phyloP scores from a whole-genome alignment of 768 basidiomycete species.

The Leccinellum albellum region DNA sequence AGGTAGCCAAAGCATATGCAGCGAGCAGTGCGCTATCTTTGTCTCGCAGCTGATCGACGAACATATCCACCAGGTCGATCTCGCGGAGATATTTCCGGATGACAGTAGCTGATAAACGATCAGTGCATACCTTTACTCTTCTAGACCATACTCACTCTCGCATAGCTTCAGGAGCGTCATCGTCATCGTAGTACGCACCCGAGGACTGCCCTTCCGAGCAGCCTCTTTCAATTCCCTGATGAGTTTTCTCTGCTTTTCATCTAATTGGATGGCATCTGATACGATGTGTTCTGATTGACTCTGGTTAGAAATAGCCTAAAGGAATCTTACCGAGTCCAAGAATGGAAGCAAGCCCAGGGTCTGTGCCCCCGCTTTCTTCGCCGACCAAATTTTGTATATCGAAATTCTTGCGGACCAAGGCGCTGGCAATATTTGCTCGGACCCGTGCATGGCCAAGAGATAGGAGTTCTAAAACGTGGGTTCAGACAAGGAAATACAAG shows the following conservation, averaged over 20 bases:
- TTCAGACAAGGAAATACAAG: not conserved
- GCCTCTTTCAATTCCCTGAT: not conserved
- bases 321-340: not conserved
- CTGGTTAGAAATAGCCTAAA: too few species aligned
- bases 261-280: not conserved
- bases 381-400: not conserved
- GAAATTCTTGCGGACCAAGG: not conserved
- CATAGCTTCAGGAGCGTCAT: slow-evolving; percentile 21
- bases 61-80: slow-evolving; percentile 1
- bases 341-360: not conserved
- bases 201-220: not conserved
- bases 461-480: not conserved
- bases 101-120: not conserved
- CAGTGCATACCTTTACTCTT: not conserved
- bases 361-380: not conserved
- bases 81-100: slow-evolving; percentile 2
- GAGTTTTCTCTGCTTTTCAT: not conserved
- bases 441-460: not conserved
- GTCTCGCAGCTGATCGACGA: slow-evolving; percentile 11
- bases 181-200: not conserved
- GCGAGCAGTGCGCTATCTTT: slow-evolving; percentile 16
- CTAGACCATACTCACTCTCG: slow-evolving; percentile 10
- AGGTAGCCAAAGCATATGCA: slow-evolving; percentile 18
- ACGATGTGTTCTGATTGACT: not conserved
- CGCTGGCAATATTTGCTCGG: not conserved